Percentiles rank a stretch among this genome's conserved stretches.
These are phyloP conservation scores for Neurospora sp. DNA, from an alignment of 495 filamentous ascomycete species.

Conservation along the genomic window DNA sequence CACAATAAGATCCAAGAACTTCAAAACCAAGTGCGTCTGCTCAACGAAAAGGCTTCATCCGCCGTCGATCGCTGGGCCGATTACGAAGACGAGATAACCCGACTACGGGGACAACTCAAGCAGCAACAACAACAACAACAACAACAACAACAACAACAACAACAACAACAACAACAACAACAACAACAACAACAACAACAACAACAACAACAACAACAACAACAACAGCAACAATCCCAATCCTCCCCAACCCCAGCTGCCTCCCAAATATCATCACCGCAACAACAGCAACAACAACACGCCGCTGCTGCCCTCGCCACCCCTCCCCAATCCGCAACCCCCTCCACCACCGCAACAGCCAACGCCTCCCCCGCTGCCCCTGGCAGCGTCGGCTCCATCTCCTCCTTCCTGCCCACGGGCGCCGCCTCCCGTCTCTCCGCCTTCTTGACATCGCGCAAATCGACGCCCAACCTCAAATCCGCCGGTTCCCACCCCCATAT, in stretches of 20 bases:
- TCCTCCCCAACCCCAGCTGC: constrained; percentile 1
- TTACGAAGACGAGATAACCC: constrained; percentile 83
- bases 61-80: constrained; percentile 79
- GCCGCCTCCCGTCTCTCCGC: constrained; percentile 50
- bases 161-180: constrained; percentile 1
- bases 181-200: constrained; percentile 1
- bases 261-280: constrained; percentile 19
- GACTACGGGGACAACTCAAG: constrained; percentile 43
- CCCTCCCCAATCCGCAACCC: constrained; percentile 14
- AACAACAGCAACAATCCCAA: constrained; percentile 1
- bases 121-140: background rate
- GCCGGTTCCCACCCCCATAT: background rate
- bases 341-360: constrained; percentile 14
- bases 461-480: constrained; percentile 22
- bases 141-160: background rate
- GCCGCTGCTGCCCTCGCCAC: constrained; percentile 10
- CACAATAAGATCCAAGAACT: constrained; percentile 69
- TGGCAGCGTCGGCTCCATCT: constrained; percentile 7
- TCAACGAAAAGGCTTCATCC: constrained; percentile 68
- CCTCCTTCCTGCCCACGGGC: constrained; percentile 32
- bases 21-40: constrained; percentile 60
- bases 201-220: background rate
- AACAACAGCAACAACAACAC: background rate
- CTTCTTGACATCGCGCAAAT: constrained; percentile 53
- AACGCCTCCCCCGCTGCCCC: background rate